Evolutionary conservation across 1,284 basidiomycete species (phyloP).

Genomic region (Ganoderma leucocontextum): DNA sequence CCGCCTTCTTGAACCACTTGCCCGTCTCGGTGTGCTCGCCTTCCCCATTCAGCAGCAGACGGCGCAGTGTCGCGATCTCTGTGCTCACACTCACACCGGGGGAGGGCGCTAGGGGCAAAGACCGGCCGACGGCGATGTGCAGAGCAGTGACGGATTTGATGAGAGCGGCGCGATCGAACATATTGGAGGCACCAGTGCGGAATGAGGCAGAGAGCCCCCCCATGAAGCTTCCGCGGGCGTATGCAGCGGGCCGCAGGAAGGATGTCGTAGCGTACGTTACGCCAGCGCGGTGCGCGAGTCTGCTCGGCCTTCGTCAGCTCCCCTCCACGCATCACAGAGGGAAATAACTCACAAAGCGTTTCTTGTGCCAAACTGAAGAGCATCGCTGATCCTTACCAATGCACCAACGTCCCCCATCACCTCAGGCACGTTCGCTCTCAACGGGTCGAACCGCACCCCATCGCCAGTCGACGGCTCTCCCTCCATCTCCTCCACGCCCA

Average conservation of each 20-base stretch:
- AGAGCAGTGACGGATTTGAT: conserved; percentile 74
- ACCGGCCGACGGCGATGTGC: conserved; percentile 68
- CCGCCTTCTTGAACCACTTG: conserved; percentile 64
- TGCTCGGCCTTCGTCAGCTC: conserved; percentile 35
- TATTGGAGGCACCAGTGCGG: conserved; percentile 63
- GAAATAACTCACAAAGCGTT: conserved; percentile 67
- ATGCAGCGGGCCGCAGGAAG: conserved; percentile 62
- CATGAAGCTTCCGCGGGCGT: conserved; percentile 70
- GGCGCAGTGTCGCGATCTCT: conserved; percentile 61
- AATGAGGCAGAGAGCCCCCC: conserved; percentile 59
- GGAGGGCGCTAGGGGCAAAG: conserved; percentile 44
- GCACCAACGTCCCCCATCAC: conserved; percentile 60
- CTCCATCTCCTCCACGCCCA: conserved; percentile 69
- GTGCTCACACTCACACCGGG: conserved; percentile 53
- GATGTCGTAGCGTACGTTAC: conserved; percentile 70
- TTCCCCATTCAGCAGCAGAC: conserved; percentile 57
- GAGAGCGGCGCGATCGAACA: conserved; percentile 74
- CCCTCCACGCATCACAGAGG: conserved; percentile 16
- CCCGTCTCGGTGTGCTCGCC: conserved; percentile 46
- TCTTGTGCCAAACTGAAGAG: conserved; percentile 73
- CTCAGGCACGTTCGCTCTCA: conserved; percentile 50
- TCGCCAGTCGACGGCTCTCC: conserved; percentile 75
- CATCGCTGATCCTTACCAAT: conserved; percentile 75
- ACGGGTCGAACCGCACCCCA: conserved; percentile 62
- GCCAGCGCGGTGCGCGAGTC: conserved; percentile 67